Conservation (phyloP, 441 rosid genomes). For the Aquilaria agallochum region DNA sequence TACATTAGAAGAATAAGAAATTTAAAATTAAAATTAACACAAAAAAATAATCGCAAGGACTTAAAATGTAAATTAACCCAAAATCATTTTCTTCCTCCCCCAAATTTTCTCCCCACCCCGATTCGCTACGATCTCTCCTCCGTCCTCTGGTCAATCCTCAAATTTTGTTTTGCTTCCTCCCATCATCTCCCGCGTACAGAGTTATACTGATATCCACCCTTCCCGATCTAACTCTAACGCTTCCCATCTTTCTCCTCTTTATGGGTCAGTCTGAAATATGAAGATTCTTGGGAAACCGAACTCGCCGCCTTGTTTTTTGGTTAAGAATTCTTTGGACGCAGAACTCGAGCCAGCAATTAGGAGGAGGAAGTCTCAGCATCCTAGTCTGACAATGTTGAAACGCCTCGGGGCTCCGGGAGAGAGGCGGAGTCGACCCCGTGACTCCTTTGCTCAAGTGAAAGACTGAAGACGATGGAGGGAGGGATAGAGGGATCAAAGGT, state of each 20-base stretch:
- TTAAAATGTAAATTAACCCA: no score
- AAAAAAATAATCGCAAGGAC: no score
- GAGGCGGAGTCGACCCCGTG: slow-evolving; percentile 67
- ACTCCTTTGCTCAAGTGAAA: slow-evolving; percentile 87
- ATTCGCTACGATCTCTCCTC: no score
- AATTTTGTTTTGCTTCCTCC: no score
- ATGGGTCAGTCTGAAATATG: slow-evolving; percentile 22
- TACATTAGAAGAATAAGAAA: no score
- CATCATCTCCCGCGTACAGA: no score
- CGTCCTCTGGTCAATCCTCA: no score
- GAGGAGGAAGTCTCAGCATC: slow-evolving; percentile 38
- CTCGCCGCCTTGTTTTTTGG: slow-evolving; percentile 37
- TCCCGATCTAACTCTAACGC: no score
- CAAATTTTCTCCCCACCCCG: no score
- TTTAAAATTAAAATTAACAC: no score
- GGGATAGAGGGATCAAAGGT: slow-evolving; percentile 16
- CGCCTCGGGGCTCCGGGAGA: slow-evolving; percentile 36
- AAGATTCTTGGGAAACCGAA: slow-evolving; percentile 40
- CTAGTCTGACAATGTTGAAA: slow-evolving; percentile 41
- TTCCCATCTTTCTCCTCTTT: neutral
- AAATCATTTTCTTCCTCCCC: no score
- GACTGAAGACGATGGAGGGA: slow-evolving; percentile 41
- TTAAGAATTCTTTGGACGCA: slow-evolving; percentile 18
- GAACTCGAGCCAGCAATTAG: slow-evolving; percentile 40
- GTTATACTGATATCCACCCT: no score